These are phyloP conservation scores for Salinomyces thailandicus DNA, from an alignment of 2,329 filamentous ascomycete species.

Conservation along the genomic window DNA sequence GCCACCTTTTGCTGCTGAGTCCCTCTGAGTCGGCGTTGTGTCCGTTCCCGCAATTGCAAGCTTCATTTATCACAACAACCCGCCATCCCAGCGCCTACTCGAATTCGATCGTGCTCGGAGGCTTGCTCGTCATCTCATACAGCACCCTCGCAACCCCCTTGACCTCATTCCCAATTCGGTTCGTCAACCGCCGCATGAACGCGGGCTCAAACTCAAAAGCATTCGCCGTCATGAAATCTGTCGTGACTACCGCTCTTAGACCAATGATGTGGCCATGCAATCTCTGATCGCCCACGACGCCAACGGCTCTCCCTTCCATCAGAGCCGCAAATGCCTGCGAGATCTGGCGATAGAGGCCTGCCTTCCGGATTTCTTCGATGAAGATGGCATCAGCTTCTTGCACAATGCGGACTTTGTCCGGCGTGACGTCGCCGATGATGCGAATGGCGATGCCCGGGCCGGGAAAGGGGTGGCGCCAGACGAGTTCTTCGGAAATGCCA, in stretches of 20 bases:
- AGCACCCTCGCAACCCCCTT: conserved; percentile 60
- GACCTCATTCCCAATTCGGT: conserved; percentile 65
- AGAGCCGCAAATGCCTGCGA: conserved; percentile 61
- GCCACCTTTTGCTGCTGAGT: too few species aligned
- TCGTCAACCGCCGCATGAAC: conserved; percentile 55
- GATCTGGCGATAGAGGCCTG: conserved; percentile 63
- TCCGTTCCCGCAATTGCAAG: too few species aligned
- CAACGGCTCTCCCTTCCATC: conserved; percentile 53
- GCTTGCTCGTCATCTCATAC: conserved; percentile 60
- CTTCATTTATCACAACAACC: too few species aligned
- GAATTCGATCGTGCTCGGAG: conserved; percentile 64
- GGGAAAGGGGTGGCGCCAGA: conserved; percentile 70
- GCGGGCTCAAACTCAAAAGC: conserved; percentile 53
- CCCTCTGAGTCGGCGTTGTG: too few species aligned
- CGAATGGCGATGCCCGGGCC: conserved; percentile 67
- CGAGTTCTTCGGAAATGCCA: conserved; percentile 61
- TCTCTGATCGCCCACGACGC: conserved; percentile 60
- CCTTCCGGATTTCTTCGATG: conserved; percentile 62
- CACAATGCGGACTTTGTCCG: conserved; percentile 66
- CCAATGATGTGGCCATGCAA: conserved; percentile 54
- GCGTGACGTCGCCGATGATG: conserved; percentile 75
- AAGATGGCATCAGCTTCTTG: conserved; percentile 70
- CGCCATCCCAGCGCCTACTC: too few species aligned
- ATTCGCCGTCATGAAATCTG: conserved; percentile 67
- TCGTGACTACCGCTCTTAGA: conserved; percentile 51